phyloP scores from a whole-genome alignment of 176 grass and related monocot species.

The Bothriochloa decipiens region DNA sequence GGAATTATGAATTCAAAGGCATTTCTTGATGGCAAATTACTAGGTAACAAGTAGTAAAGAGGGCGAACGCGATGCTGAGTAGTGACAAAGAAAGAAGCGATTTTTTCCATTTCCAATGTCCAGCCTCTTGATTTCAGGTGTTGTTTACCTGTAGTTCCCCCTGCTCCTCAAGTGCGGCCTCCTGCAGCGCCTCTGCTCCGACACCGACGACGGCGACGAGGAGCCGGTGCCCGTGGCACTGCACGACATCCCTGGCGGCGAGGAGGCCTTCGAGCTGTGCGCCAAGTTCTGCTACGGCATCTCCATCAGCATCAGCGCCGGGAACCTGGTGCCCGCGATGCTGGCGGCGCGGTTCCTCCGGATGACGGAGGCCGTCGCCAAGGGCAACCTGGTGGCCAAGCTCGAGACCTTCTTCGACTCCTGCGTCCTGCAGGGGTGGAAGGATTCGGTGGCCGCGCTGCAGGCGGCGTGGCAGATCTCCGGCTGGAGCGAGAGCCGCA shows the following conservation, averaged over 20 bases:
- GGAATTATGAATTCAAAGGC: too few relatives aligned
- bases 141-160: slow-evolving; percentile 96
- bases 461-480: slow-evolving; percentile 65
- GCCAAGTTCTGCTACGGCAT: slow-evolving; percentile 98
- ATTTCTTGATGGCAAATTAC: too few relatives aligned
- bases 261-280: slow-evolving; percentile 87
- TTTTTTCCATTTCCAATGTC: slow-evolving; percentile 45
- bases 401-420: slow-evolving; percentile 80
- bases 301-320: slow-evolving; percentile 76
- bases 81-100: neutral
- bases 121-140: slow-evolving; percentile 91
- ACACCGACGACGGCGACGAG: slow-evolving; percentile 61
- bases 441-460: slow-evolving; percentile 67
- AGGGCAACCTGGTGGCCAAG: slow-evolving; percentile 77
- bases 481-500: slow-evolving; percentile 82
- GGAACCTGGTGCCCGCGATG: slow-evolving; percentile 65
- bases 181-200: slow-evolving; percentile 75
- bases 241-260: slow-evolving; percentile 76
- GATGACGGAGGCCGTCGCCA: slow-evolving; percentile 83
- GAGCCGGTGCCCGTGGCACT: slow-evolving; percentile 58
- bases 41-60: too few relatives aligned
- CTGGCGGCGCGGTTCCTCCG: slow-evolving; percentile 77
- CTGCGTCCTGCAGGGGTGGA: slow-evolving; percentile 83
- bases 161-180: slow-evolving; percentile 96
- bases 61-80: neutral